A percentile compares a stretch with the other conserved stretches of the same genome.
phyloP scores from a whole-genome alignment of 2,329 filamentous ascomycete species.

The Coleophoma crateriformis region DNA sequence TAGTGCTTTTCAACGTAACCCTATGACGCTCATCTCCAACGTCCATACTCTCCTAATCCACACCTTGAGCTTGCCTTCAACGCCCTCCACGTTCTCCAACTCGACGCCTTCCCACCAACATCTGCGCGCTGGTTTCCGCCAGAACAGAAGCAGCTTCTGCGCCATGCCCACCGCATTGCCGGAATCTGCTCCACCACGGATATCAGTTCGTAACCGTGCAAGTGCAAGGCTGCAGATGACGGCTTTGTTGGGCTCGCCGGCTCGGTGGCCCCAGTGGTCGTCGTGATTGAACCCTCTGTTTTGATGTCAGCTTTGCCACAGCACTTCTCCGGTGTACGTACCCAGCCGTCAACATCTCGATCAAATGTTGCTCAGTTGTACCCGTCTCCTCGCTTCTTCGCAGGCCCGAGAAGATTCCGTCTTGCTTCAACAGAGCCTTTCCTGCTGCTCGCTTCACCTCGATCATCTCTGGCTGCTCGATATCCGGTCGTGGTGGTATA shows the following conservation, averaged over 20 bases:
- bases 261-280: slow-evolving; percentile 91
- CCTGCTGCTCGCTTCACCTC: slow-evolving; percentile 92
- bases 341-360: slow-evolving; percentile 99
- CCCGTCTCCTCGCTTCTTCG: slow-evolving; percentile 93
- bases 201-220: slow-evolving; percentile 86
- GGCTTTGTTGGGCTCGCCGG: slow-evolving; percentile 96
- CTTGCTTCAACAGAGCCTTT: slow-evolving; percentile 77
- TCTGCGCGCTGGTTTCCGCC: slow-evolving; percentile 90
- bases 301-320: slow-evolving; percentile 8
- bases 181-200: slow-evolving; percentile 70
- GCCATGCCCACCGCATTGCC: slow-evolving; percentile 92
- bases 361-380: slow-evolving; percentile 95
- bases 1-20: slow-evolving; percentile 52
- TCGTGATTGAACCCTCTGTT: slow-evolving; percentile 90
- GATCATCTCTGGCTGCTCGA: slow-evolving; percentile 86
- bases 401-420: slow-evolving; percentile 93
- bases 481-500: slow-evolving; percentile 81
- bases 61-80: slow-evolving; percentile 89
- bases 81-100: slow-evolving; percentile 80
- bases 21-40: slow-evolving; percentile 94
- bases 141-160: slow-evolving; percentile 94
- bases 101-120: slow-evolving; percentile 99
- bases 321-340: slow-evolving; percentile 40
- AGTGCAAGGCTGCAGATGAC: slow-evolving; percentile 96
- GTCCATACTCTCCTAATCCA: slow-evolving; percentile 99